Evolutionary conservation across 2,329 filamentous ascomycete genomes (phyloP).

Genomic region (Colletotrichum lini): DNA sequence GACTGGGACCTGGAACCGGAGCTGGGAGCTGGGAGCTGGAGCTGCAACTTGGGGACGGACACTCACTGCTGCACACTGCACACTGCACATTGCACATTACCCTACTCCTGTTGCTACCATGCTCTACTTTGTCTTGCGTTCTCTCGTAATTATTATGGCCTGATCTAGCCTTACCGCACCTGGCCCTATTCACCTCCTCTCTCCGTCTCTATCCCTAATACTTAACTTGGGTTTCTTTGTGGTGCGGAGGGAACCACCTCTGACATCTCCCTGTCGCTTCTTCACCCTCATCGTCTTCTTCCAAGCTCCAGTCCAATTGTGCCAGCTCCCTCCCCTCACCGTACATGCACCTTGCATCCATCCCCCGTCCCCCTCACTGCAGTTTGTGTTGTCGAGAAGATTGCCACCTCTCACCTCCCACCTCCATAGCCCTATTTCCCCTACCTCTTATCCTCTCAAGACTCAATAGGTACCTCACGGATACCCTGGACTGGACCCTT

Average conservation of each 20-base stretch:
- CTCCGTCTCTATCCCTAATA: background rate
- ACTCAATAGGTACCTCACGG: slow-evolving; percentile 6
- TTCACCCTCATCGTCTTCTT: slow-evolving; percentile 4
- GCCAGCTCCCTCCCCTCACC: slow-evolving; percentile 15
- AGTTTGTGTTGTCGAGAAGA: slow-evolving; percentile 23
- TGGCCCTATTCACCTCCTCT: slow-evolving; percentile 1
- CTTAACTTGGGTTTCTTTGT: slow-evolving; percentile 2
- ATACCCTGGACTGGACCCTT: slow-evolving; percentile 38
- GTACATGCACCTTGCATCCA: slow-evolving; percentile 1
- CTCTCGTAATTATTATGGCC: background rate
- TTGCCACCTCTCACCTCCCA: slow-evolving; percentile 27
- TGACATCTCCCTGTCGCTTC: slow-evolving; percentile 16
- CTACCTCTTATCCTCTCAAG: slow-evolving; percentile 1
- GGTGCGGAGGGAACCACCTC: slow-evolving; percentile 3
- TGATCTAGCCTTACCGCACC: slow-evolving; percentile 12
- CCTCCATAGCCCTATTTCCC: slow-evolving; percentile 17
- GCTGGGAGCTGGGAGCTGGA: slow-evolving; percentile 3
- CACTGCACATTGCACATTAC: slow-evolving; percentile 9
- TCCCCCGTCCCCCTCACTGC: slow-evolving; percentile 3
- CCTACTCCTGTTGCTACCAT: slow-evolving; percentile 13
- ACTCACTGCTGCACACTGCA: slow-evolving; percentile 5
- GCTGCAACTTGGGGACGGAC: slow-evolving; percentile 7
- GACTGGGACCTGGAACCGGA: slow-evolving; percentile 9
- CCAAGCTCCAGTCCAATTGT: background rate
- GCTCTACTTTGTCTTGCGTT: background rate